phyloP scores from a whole-genome alignment of 495 filamentous ascomycete genomes.

The Aspergillus biplanus region DNA sequence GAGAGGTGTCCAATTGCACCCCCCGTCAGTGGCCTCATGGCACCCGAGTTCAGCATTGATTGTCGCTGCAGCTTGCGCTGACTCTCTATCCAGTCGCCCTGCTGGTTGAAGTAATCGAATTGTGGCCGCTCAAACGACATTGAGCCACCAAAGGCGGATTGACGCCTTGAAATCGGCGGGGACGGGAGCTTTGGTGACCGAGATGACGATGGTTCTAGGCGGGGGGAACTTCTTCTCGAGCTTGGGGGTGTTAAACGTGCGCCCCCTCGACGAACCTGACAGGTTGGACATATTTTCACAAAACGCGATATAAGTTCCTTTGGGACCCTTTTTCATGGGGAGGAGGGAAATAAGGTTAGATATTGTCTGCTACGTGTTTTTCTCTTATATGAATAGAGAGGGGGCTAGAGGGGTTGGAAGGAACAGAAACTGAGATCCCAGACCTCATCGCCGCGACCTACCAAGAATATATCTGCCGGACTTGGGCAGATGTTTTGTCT shows the following conservation, averaged over 20 bases:
- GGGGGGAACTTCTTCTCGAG: constrained; percentile 48
- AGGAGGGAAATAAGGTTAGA: not conserved
- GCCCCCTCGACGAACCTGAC: constrained; percentile 51
- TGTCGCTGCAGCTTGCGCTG: constrained; percentile 25
- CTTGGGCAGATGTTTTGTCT: constrained; percentile 62
- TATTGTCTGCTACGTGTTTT: not conserved
- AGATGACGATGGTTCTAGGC: constrained; percentile 37
- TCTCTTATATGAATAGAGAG: not conserved
- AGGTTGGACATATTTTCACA: constrained; percentile 59
- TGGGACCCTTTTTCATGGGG: constrained; percentile 47
- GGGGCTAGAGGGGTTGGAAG: no score
- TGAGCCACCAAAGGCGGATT: constrained; percentile 37
- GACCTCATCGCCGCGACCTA: constrained; percentile 29
- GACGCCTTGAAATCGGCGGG: constrained; percentile 41
- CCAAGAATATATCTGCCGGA: constrained; percentile 62
- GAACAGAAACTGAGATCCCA: not conserved
- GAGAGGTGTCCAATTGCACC: constrained; percentile 30
- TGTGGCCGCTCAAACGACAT: constrained; percentile 36
- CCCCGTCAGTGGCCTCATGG: constrained; percentile 32
- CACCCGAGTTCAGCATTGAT: constrained; percentile 26
- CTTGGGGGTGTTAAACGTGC: constrained; percentile 49
- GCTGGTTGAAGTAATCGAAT: constrained; percentile 37
- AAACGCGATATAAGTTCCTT: constrained; percentile 63
- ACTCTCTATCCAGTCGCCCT: constrained; percentile 24
- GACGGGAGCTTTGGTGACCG: constrained; percentile 49